Base-by-base conservation (phyloP, 2,329 filamentous ascomycete species). In the Nannizzia gypsea region DNA sequence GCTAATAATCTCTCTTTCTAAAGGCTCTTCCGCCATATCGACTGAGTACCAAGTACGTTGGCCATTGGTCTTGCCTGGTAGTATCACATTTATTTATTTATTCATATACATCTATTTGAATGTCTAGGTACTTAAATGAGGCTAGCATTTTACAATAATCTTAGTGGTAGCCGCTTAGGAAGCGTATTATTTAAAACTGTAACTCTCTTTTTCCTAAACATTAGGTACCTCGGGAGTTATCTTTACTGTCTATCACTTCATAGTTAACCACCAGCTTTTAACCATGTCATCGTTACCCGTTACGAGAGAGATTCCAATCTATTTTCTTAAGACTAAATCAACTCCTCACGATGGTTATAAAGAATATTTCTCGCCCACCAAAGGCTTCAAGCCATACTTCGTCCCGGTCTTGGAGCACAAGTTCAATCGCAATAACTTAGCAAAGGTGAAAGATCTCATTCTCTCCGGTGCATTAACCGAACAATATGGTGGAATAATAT, bases 251-350 rank as follows among this genome's bases (percentile, higher is more conserved):
- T 20, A 17, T 36, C 13, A 50, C 3, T 50, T 50, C 44, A n/a
- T 24, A 11, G 9, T 15, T 50, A 50, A 26, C 31, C 31, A 11
- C 31, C 20, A 50, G 9, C 3, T 26, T 13, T 56, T 17, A 56
- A 15, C 3, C n/a, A 56, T 42, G 38, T 56, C 54, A n/a, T 17
- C 13, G 6, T 38, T 36, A 9, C 20, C 31, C 4, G 31, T 5
- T 24, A 22, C 31, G 8, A 8, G 20, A 9, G 60, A 63, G 22
- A 62, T 66, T 6, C 74, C 75, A 31, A 71, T 78, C 59, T 71
- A 78, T 64, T 73, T 79, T 61, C 76, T 78, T 44, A 79, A 79
- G 67, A 77, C 77, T 46, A 72, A 71, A 65, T 78, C 76, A 48
- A 68, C 69, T 40, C 76, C 77, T 1, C 67, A 73, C 54, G 76